Percentiles rank a stretch among this genome's conserved stretches.
Conservation (phyloP, 768 basidiomycete genomes). For the Scleroderma bovista region DNA sequence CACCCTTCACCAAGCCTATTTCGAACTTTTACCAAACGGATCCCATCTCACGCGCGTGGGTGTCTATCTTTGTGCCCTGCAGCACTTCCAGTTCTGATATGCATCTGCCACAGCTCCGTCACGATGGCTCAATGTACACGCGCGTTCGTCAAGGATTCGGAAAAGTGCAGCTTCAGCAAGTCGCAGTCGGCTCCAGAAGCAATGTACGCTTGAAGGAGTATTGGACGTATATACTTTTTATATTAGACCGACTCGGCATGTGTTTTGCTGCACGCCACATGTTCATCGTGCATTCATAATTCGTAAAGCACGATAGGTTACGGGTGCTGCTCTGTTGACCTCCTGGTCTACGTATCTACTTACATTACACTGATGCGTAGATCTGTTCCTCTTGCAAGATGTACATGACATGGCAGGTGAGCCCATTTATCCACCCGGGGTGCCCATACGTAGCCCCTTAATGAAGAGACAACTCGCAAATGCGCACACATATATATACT, state of each 20-base stretch:
- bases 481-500: no score
- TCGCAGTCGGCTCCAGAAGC: constrained; percentile 39
- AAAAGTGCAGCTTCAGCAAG: constrained; percentile 53
- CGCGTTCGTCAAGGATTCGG: constrained; percentile 76
- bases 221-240: not conserved
- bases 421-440: no score
- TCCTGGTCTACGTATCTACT: no score
- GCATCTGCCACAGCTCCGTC: constrained; percentile 54
- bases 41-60: constrained; percentile 88
- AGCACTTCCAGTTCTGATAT: not conserved
- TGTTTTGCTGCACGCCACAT: not conserved
- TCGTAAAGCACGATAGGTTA: not conserved
- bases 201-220: constrained; percentile 36
- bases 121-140: constrained; percentile 95
- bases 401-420: no score
- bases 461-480: no score
- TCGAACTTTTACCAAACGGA: constrained; percentile 96
- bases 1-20: constrained; percentile 74
- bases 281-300: not conserved
- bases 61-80: constrained; percentile 17
- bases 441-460: no score
- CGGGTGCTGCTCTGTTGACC: not conserved
- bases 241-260: not conserved
- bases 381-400: no score
- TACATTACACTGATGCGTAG: no score